Evolutionary conservation across 2,329 filamentous ascomycete genomes (phyloP).

Genomic region (Neophaeococcomyces aloes): DNA sequence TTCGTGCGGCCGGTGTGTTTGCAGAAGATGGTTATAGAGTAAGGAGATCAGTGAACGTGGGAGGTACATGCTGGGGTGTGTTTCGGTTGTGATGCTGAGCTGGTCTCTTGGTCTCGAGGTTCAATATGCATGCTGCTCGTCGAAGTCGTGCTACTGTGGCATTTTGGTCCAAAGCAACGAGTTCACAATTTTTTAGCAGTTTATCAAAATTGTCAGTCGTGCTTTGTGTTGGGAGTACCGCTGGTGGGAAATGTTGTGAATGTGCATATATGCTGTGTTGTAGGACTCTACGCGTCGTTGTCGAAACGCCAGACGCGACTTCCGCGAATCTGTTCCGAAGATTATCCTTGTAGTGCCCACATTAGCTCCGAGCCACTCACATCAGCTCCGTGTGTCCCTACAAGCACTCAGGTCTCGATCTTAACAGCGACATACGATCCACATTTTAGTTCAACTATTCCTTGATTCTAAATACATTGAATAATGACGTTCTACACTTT

Average conservation of each 20-base stretch:
- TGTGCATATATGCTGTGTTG: too few species aligned
- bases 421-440: too few species aligned
- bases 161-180: background rate
- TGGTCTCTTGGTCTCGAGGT: background rate
- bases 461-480: too few species aligned
- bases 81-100: background rate
- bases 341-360: too few species aligned
- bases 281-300: background rate
- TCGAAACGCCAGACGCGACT: too few species aligned
- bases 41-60: slow-evolving; percentile 80
- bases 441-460: too few species aligned
- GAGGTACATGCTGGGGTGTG: slow-evolving; percentile 64
- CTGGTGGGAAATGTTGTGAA: too few species aligned
- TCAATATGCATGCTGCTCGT: slow-evolving; percentile 2
- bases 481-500: too few species aligned
- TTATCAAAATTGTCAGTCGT: background rate
- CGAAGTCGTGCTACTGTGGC: background rate
- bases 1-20: slow-evolving; percentile 76
- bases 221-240: background rate
- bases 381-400: too few species aligned
- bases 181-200: background rate
- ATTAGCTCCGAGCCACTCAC: too few species aligned
- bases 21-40: slow-evolving; percentile 80
- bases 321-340: too few species aligned
- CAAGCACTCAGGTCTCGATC: too few species aligned